Evolutionary conservation across 768 basidiomycete genomes (phyloP).

Genomic region (Neoboletus subvelutipes): DNA sequence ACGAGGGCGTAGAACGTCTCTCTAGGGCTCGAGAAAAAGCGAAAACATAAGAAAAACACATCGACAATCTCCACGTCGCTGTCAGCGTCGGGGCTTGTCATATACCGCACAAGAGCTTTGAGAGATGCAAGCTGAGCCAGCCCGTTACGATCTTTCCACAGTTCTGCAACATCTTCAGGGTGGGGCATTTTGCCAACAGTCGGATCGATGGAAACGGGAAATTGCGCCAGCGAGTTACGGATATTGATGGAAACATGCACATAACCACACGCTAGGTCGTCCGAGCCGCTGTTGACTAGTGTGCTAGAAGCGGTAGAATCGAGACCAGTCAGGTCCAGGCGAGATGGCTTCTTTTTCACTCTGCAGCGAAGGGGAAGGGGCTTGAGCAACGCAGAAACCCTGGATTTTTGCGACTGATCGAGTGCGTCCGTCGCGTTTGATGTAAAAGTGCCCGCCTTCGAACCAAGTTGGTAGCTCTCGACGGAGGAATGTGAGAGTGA

Average conservation of each 20-base stretch:
- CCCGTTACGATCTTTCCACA: slow-evolving; percentile 29
- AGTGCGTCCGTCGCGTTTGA: slow-evolving; percentile 5
- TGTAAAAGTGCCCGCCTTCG: not conserved
- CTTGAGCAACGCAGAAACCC: slow-evolving; percentile 16
- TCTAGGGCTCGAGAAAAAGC: slow-evolving; percentile 57
- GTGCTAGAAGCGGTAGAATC: slow-evolving; percentile 22
- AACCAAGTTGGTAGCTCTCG: not conserved
- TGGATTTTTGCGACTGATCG: slow-evolving; percentile 7
- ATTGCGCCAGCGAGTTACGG: slow-evolving; percentile 29
- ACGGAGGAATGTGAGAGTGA: slow-evolving; percentile 7
- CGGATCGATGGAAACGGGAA: slow-evolving; percentile 26
- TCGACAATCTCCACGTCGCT: slow-evolving; percentile 44
- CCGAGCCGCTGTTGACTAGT: slow-evolving; percentile 15
- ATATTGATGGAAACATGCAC: slow-evolving; percentile 26
- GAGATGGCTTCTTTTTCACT: slow-evolving; percentile 7
- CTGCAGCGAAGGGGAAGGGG: slow-evolving; percentile 16
- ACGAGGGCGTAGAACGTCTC: slow-evolving; percentile 46
- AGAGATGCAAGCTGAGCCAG: slow-evolving; percentile 38
- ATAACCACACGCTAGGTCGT: slow-evolving; percentile 17
- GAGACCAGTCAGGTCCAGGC: not conserved
- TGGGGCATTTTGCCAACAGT: slow-evolving; percentile 32
- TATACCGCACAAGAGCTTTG: slow-evolving; percentile 43
- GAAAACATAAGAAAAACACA: slow-evolving; percentile 71
- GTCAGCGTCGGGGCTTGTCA: slow-evolving; percentile 43
- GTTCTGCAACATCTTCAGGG: slow-evolving; percentile 29